phyloP scores from a whole-genome alignment of 2,329 filamentous ascomycete genomes.

The Helminthosporium solani region DNA sequence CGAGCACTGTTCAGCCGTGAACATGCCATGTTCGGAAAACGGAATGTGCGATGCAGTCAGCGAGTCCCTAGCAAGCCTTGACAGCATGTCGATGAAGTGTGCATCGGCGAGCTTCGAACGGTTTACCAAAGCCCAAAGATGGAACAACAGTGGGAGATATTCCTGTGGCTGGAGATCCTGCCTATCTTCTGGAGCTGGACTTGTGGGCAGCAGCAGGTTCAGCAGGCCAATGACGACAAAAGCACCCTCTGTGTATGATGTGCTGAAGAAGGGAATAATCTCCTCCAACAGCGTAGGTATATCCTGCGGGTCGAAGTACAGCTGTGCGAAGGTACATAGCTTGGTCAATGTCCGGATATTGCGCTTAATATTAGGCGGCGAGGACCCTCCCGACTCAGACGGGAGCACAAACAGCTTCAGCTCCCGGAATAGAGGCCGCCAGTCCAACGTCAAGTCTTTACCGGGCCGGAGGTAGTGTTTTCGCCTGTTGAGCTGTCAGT shows the following conservation, averaged over 20 bases:
- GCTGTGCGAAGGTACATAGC: slow-evolving; percentile 83
- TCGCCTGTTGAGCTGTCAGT: slow-evolving; percentile 59
- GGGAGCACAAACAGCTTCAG: slow-evolving; percentile 88
- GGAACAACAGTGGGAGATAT: slow-evolving; percentile 91
- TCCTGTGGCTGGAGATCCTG: slow-evolving; percentile 80
- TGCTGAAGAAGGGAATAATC: slow-evolving; percentile 70
- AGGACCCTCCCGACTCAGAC: slow-evolving; percentile 68
- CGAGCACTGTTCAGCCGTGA: slow-evolving; percentile 86
- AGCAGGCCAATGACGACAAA: slow-evolving; percentile 89
- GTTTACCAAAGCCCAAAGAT: slow-evolving; percentile 91
- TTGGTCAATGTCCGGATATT: slow-evolving; percentile 77
- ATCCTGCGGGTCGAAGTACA: slow-evolving; percentile 89
- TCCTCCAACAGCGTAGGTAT: slow-evolving; percentile 67
- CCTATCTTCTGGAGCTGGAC: slow-evolving; percentile 69
- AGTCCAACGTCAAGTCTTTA: slow-evolving; percentile 88
- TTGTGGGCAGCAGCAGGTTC: slow-evolving; percentile 84
- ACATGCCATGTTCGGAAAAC: slow-evolving; percentile 86
- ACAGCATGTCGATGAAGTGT: slow-evolving; percentile 86
- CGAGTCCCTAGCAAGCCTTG: slow-evolving; percentile 81
- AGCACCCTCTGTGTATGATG: slow-evolving; percentile 85
- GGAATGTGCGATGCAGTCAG: slow-evolving; percentile 71
- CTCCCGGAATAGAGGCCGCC: slow-evolving; percentile 90
- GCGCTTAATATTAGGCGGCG: slow-evolving; percentile 62
- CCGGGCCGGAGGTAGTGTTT: slow-evolving; percentile 93
- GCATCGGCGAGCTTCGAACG: slow-evolving; percentile 85